Base-by-base conservation (phyloP, 2,329 filamentous ascomycete species). In the Colletotrichum higginsianum region DNA sequence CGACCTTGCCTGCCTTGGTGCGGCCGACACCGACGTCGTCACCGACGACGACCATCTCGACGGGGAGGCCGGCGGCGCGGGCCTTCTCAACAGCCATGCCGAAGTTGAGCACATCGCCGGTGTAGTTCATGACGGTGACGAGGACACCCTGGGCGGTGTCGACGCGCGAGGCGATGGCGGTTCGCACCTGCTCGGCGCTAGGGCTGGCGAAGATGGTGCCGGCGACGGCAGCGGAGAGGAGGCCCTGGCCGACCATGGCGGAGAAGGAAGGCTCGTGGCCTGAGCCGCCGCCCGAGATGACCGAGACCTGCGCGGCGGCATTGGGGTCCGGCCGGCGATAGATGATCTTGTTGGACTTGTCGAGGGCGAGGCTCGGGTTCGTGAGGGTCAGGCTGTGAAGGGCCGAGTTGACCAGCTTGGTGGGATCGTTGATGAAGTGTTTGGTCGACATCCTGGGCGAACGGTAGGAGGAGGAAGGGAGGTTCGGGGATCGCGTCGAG, bases 61-160 rank as follows among this genome's bases (percentile, higher is more conserved):
- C 93, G 21, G 90, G 84, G 30, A 94, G 82, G 0, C 94, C 95
- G 0, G 90, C 89, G 1, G 94, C 94, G 70, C 93, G 92, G 18
- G 95, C 95, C 84, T 98, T 98, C 82, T 98, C 96, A 11, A 96
- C 94, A 0, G 92, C 95, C 88, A 98, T 92, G 66, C 95, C 95
- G 79, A 98, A 98, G 83, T 98, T 97, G 75, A 98, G 87, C 65
- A 98, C 90, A 80, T 95, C 93, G 47, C 93, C 93, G 1, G 94
- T 97, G 82, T 97, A 97, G 81, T 98, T 98, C 94, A 97, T 98
- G 40, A 97, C 93, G 7, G 95, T 92, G n/a, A 98, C 93, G 50
- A 98, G 81, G 1, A 98, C 93, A 30, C 95, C 96, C 73, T 90
- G 88, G 55, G 88, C 86, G 4, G 88, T 87, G 72, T 93, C 90